These are phyloP conservation scores for Fusarium succisae DNA, from an alignment of 2,329 filamentous ascomycete genomes.

Conservation along the genomic window DNA sequence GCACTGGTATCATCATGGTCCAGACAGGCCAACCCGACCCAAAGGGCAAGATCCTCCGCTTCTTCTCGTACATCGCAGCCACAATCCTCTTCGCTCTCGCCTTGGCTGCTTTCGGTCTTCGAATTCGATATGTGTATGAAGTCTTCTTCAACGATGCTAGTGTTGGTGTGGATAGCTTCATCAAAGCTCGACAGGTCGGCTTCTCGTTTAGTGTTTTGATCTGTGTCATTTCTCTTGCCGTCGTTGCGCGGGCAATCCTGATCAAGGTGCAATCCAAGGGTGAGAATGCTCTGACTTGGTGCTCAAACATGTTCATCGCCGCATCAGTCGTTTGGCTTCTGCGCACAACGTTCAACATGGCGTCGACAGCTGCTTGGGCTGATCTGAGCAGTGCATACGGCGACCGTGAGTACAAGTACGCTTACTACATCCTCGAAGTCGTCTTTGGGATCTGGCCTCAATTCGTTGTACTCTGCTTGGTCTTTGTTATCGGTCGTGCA, in stretches of 20 bases:
- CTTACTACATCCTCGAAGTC: conserved; percentile 34
- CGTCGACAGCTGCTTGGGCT: conserved; percentile 11
- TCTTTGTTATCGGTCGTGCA: conserved; percentile 42
- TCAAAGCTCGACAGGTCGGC: conserved; percentile 3
- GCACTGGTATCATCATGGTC: conserved; percentile 31
- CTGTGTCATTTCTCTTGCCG: conserved; percentile 23
- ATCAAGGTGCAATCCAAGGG: conserved; percentile 29
- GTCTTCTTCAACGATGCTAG: not conserved
- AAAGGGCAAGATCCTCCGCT: conserved; percentile 23
- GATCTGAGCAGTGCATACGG: not conserved
- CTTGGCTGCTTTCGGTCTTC: conserved; percentile 30
- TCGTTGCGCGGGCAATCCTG: conserved; percentile 23
- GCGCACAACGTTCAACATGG: conserved; percentile 37
- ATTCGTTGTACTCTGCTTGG: conserved; percentile 40
- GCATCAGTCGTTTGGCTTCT: conserved; percentile 41
- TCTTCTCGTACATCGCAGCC: conserved; percentile 20
- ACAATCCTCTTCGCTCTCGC: conserved; percentile 25
- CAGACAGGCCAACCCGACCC: conserved; percentile 1
- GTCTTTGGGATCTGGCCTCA: conserved; percentile 39
- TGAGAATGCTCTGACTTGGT: conserved; percentile 24
- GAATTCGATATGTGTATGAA: conserved; percentile 9
- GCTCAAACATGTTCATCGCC: conserved; percentile 37
- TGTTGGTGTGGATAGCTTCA: not conserved
- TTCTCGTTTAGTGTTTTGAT: conserved; percentile 27
- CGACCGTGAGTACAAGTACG: not conserved